Conservation (phyloP, 1,139 yeast species). For the Taphrina sp. region DNA sequence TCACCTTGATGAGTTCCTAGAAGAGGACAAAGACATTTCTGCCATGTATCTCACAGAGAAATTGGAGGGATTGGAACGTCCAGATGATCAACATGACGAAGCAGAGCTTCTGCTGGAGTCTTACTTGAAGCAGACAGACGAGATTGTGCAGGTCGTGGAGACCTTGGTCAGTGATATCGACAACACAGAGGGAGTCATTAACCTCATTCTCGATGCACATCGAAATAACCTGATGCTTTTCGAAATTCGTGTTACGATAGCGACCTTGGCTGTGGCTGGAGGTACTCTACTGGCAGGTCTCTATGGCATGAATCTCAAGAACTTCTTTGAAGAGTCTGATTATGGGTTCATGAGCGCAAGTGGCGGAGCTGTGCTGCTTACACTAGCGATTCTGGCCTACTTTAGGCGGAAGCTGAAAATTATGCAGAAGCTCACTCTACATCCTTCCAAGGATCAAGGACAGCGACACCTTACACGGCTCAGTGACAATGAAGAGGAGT, state of each 20-base stretch:
- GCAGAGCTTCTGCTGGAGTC: constrained; percentile 88
- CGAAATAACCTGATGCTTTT: constrained; percentile 89
- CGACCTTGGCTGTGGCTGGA: constrained; percentile 78
- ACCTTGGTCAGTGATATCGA: constrained; percentile 78
- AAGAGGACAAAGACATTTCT: constrained; percentile 79
- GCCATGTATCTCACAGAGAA: constrained; percentile 72
- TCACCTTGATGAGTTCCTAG: constrained; percentile 81
- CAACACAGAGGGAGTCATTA: constrained; percentile 94
- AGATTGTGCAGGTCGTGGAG: constrained; percentile 90
- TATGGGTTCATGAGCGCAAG: constrained; percentile 66
- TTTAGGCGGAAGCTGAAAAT: constrained; percentile 18
- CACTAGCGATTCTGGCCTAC: constrained; percentile 44
- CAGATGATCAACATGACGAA: constrained; percentile 52
- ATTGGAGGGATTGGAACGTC: constrained; percentile 42
- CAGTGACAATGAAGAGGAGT: too few relatives aligned
- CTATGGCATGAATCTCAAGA: constrained; percentile 93
- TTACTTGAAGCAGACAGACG: constrained; percentile 93
- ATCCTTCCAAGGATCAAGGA: neutral
- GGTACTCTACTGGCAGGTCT: constrained; percentile 76
- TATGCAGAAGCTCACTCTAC: constrained; percentile 25
- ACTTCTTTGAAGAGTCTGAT: constrained; percentile 75
- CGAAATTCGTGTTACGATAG: constrained; percentile 67
- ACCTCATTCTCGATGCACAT: constrained; percentile 90
- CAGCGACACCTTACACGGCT: neutral
- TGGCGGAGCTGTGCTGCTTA: constrained; percentile 47